Percentiles rank a stretch among this genome's conserved stretches.
Conservation (phyloP, 257 asterid species). For the Lithospermum erythrorhizon region DNA sequence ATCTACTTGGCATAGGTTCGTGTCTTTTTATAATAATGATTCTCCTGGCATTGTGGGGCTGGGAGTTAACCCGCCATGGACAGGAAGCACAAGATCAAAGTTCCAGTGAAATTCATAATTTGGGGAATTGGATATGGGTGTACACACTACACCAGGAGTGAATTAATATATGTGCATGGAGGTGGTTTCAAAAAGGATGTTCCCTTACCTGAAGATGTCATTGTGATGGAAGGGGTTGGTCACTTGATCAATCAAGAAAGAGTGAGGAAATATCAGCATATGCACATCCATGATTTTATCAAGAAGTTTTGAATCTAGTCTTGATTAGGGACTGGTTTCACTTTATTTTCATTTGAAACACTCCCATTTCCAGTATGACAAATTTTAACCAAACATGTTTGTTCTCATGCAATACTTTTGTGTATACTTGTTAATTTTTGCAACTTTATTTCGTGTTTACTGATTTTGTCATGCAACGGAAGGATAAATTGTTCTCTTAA, state of each 20-base stretch:
- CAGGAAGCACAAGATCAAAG: conserved; percentile 52
- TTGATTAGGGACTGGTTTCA: too few species aligned
- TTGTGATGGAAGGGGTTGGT: conserved; percentile 53
- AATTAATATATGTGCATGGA: conserved; percentile 80
- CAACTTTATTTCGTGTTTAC: too few species aligned
- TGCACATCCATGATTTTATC: conserved; percentile 43
- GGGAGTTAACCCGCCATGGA: conserved; percentile 86
- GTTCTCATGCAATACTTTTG: too few species aligned
- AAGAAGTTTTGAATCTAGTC: conserved; percentile 20
- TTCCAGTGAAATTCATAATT: conserved; percentile 67
- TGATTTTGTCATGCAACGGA: too few species aligned
- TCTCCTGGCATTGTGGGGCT: conserved; percentile 35
- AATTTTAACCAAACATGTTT: too few species aligned
- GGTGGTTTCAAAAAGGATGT: conserved; percentile 77
- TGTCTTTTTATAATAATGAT: background rate
- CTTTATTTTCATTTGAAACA: too few species aligned
- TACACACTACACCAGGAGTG: conserved; percentile 70
- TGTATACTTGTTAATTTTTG: too few species aligned
- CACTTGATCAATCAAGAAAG: conserved; percentile 90
- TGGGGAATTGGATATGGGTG: conserved; percentile 66
- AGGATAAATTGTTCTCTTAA: too few species aligned
- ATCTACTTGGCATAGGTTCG: too few species aligned
- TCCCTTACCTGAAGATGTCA: conserved; percentile 57
- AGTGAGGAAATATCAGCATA: conserved; percentile 30
- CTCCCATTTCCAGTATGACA: too few species aligned